A percentile compares a stretch with the other conserved stretches of the same genome.
Evolutionary conservation across 352 stramenopile species (phyloP).

Genomic region (Globisporangium solare): DNA sequence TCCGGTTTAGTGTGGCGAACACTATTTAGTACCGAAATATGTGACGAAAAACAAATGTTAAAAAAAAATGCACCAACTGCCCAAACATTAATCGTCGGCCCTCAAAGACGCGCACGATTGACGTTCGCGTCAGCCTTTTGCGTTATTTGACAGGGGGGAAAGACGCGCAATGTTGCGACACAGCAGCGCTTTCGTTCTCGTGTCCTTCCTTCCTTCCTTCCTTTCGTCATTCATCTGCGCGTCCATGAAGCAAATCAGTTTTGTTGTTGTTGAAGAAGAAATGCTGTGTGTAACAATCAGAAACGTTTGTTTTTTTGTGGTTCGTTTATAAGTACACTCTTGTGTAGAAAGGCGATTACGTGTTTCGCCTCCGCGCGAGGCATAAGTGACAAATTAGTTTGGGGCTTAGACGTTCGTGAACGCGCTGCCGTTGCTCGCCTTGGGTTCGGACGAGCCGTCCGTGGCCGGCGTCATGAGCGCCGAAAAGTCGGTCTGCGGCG

Average conservation of each 20-base stretch:
- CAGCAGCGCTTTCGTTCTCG: too few relatives aligned
- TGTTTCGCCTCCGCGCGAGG: neutral
- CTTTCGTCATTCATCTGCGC: too few relatives aligned
- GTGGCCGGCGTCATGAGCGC: conserved; percentile 26
- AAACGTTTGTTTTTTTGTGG: neutral
- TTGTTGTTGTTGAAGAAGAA: too few relatives aligned
- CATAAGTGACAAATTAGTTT: neutral
- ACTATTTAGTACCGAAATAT: neutral
- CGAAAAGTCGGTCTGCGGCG: conserved; percentile 24
- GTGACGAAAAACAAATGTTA: neutral
- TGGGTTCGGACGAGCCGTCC: conserved; percentile 6
- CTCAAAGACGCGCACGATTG: too few relatives aligned
- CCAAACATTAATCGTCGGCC: too few relatives aligned
- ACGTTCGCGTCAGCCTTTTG: too few relatives aligned
- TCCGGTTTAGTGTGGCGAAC: neutral
- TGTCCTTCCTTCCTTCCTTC: too few relatives aligned
- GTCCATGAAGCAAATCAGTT: too few relatives aligned
- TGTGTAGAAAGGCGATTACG: too few relatives aligned
- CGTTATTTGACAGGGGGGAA: too few relatives aligned
- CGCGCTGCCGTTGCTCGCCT: conserved; percentile 5
- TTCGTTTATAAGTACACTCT: neutral
- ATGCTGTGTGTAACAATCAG: neutral
- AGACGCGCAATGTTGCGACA: too few relatives aligned
- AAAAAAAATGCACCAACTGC: too few relatives aligned
- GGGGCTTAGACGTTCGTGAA: conserved; percentile 15